These are phyloP conservation scores for Leccinum variabile DNA, from an alignment of 1,284 basidiomycete species.

Conservation along the genomic window DNA sequence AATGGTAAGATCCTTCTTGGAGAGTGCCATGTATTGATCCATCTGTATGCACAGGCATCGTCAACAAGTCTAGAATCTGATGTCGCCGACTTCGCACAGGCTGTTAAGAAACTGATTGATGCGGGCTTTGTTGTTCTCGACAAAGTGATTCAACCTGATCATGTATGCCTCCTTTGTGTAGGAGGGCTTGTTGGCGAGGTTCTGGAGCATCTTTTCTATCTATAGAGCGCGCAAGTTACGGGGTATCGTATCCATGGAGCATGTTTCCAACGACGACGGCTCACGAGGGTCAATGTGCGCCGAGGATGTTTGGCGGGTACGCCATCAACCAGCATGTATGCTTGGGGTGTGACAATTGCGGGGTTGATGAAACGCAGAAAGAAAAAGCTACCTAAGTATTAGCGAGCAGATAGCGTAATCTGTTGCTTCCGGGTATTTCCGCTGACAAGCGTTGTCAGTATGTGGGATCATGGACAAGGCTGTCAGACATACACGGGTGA, in stretches of 20 bases:
- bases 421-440: slow-evolving; percentile 97
- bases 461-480: slow-evolving; percentile 7
- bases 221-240: slow-evolving; percentile 33
- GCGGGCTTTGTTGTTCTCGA: slow-evolving; percentile 95
- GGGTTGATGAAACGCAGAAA: slow-evolving; percentile 99
- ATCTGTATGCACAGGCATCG: slow-evolving; percentile 56
- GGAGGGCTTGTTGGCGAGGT: slow-evolving; percentile 97
- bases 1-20: slow-evolving; percentile 98
- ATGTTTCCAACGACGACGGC: slow-evolving; percentile 10
- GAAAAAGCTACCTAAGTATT: slow-evolving; percentile 93
- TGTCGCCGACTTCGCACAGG: slow-evolving; percentile 95
- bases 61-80: background rate
- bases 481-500: slow-evolving; percentile 74
- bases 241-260: background rate
- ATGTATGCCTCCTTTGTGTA: slow-evolving; percentile 99
- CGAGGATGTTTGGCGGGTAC: slow-evolving; percentile 97
- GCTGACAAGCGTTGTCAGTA: slow-evolving; percentile 46
- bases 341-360: slow-evolving; percentile 99
- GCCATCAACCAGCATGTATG: slow-evolving; percentile 98
- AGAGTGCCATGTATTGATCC: slow-evolving; percentile 99
- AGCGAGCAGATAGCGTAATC: slow-evolving; percentile 98
- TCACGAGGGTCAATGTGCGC: slow-evolving; percentile 89
- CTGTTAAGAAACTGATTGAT: slow-evolving; percentile 98
- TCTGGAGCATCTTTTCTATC: slow-evolving; percentile 99
- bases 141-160: slow-evolving; percentile 97